phyloP scores from a whole-genome alignment of 495 filamentous ascomycete genomes.

The Hypoxylon fuscum region DNA sequence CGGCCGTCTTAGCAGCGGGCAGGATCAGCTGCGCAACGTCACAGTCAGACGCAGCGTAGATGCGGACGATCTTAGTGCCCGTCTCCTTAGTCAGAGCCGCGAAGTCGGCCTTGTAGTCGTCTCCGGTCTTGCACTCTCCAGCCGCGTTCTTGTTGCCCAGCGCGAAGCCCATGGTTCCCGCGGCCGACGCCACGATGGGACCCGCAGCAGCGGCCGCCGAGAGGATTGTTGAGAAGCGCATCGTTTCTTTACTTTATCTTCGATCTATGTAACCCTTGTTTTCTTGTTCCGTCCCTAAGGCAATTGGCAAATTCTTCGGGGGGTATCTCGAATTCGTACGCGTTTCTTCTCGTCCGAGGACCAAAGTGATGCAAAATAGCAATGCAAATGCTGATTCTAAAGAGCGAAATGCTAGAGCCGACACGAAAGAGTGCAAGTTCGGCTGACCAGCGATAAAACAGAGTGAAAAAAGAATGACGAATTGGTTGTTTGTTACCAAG shows the following conservation, averaged over 20 bases:
- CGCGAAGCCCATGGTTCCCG: conserved; percentile 62
- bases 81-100: conserved; percentile 58
- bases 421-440: conserved; percentile 9
- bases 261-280: neutral
- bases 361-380: neutral
- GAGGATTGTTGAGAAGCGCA: conserved; percentile 48
- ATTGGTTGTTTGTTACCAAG: conserved; percentile 21
- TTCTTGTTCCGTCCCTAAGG: too few species aligned
- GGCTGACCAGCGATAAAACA: conserved; percentile 2
- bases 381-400: conserved; percentile 4
- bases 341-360: neutral
- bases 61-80: conserved; percentile 64
- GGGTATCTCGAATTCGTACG: conserved; percentile 2
- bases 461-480: conserved; percentile 30
- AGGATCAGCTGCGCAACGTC: conserved; percentile 71
- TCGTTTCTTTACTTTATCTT: conserved; percentile 15
- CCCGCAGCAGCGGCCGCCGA: conserved; percentile 48
- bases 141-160: conserved; percentile 64
- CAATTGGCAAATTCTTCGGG: conserved; percentile 1
- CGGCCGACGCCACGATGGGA: conserved; percentile 50
- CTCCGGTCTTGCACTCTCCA: conserved; percentile 68
- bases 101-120: conserved; percentile 76
- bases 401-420: conserved; percentile 27
- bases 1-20: conserved; percentile 74
- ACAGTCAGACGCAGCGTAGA: conserved; percentile 76